A percentile compares a stretch with the other conserved stretches of the same genome.
phyloP scores from a whole-genome alignment of 495 filamentous ascomycete species.

The Penicillium longicatenatum region DNA sequence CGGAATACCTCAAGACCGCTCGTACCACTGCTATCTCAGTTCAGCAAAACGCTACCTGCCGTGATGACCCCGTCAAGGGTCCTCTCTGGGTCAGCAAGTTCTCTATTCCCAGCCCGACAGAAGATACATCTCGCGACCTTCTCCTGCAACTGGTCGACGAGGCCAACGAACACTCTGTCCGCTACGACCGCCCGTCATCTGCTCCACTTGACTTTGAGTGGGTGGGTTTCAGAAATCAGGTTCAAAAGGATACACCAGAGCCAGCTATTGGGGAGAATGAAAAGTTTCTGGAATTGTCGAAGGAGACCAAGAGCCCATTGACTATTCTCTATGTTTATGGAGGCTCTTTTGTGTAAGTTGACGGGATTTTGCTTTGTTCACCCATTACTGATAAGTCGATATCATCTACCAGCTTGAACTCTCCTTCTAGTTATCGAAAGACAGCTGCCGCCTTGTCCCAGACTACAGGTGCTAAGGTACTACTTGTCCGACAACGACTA shows the following conservation, averaged over 20 bases:
- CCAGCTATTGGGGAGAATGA: neutral
- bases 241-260: neutral
- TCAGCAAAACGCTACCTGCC: no score
- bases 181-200: neutral
- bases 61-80: no score
- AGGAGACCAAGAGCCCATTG: slow-evolving; percentile 1
- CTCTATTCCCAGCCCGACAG: neutral
- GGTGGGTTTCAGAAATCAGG: neutral
- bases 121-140: neutral
- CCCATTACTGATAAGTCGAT: no score
- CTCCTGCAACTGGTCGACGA: neutral
- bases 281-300: neutral
- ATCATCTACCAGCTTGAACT: neutral
- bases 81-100: slow-evolving; percentile 3
- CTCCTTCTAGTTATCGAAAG: neutral
- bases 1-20: no score
- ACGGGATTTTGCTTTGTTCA: no score
- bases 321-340: slow-evolving; percentile 2
- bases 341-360: neutral
- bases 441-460: neutral
- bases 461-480: neutral
- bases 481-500: neutral
- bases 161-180: neutral
- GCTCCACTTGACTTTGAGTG: neutral
- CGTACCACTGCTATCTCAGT: no score